Conservation (phyloP, 2,329 filamentous ascomycete species). For the Blastomyces parvus region DNA sequence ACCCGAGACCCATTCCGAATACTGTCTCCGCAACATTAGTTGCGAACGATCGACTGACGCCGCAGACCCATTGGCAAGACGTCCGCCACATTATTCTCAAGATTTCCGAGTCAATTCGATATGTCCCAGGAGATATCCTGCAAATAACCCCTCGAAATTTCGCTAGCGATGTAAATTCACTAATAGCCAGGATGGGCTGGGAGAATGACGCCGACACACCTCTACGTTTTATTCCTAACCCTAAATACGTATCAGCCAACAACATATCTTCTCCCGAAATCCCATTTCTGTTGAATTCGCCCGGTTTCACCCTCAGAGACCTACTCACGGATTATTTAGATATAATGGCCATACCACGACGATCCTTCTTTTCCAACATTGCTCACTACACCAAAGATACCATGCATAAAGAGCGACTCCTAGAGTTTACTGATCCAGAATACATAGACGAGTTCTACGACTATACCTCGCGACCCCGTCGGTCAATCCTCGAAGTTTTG, state of each 20-base stretch:
- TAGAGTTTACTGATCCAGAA: conserved; percentile 71
- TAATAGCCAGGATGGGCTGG: conserved; percentile 77
- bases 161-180: conserved; percentile 62
- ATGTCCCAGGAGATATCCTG: conserved; percentile 67
- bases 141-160: conserved; percentile 84
- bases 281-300: conserved; percentile 28
- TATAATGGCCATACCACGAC: conserved; percentile 77
- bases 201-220: conserved; percentile 57
- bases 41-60: conserved; percentile 65
- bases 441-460: conserved; percentile 90
- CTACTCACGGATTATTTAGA: conserved; percentile 78
- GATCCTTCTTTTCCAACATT: conserved; percentile 73
- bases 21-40: conserved; percentile 50
- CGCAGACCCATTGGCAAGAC: conserved; percentile 78
- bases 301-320: conserved; percentile 55
- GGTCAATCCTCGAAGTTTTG: conserved; percentile 84
- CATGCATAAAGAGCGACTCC: conserved; percentile 68
- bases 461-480: conserved; percentile 81
- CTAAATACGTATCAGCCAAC: conserved; percentile 19
- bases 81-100: conserved; percentile 67
- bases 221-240: conserved; percentile 44
- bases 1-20: conserved; percentile 50
- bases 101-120: conserved; percentile 37
- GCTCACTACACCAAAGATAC: conserved; percentile 62
- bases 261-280: conserved; percentile 24